Evolutionary conservation across 768 basidiomycete species (phyloP).

Genomic region (Clitopilus passeckerianus): DNA sequence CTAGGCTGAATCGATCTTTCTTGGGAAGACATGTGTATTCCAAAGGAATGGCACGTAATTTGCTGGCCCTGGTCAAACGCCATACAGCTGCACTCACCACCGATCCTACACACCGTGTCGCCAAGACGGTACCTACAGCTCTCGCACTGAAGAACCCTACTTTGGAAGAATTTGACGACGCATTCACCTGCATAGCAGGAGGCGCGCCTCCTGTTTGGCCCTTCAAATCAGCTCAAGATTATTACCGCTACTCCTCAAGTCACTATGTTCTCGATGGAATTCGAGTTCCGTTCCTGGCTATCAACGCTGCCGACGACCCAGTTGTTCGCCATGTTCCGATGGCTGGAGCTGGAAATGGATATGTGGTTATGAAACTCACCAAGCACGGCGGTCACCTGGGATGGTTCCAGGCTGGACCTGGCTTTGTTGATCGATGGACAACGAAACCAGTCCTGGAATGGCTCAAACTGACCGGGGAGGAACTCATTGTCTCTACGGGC

Average conservation of each 20-base stretch:
- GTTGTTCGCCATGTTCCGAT: conserved; percentile 61
- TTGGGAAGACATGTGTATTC: conserved; percentile 66
- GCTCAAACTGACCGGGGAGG: conserved; percentile 54
- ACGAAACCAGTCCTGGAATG: conserved; percentile 71
- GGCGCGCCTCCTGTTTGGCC: conserved; percentile 57
- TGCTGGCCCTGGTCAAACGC: conserved; percentile 50
- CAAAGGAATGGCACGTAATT: conserved; percentile 73
- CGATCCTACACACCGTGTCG: conserved; percentile 46
- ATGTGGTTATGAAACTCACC: conserved; percentile 59
- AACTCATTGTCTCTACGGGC: conserved; percentile 27
- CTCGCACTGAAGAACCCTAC: conserved; percentile 47
- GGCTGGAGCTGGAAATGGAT: conserved; percentile 45
- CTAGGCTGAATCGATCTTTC: conserved; percentile 51
- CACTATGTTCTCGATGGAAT: conserved; percentile 56
- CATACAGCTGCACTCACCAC: conserved; percentile 43
- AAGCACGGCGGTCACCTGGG: conserved; percentile 73
- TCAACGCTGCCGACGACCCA: conserved; percentile 77
- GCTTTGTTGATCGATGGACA: conserved; percentile 54
- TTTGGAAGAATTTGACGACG: conserved; percentile 53
- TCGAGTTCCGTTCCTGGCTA: conserved; percentile 67
- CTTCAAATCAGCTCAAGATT: conserved; percentile 38
- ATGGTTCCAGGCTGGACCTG: conserved; percentile 62
- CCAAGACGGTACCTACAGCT: conserved; percentile 41
- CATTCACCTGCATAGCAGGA: conserved; percentile 63
- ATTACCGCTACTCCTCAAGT: conserved; percentile 52